phyloP scores from a whole-genome alignment of 129 eudicot species.

The Flaveria trinervia region DNA sequence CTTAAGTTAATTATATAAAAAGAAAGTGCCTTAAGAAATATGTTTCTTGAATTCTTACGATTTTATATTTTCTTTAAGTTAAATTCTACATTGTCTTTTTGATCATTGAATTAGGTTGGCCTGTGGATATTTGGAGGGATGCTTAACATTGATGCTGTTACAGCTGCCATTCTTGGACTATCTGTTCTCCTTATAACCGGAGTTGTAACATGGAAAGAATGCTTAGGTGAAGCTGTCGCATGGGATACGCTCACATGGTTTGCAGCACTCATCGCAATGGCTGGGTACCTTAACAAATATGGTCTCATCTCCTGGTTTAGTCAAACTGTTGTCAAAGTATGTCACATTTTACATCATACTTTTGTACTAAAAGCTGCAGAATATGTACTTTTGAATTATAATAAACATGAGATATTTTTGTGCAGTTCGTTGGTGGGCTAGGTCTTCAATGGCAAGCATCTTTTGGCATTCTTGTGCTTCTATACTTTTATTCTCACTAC shows the following conservation, averaged over 20 bases:
- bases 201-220: conserved; percentile 98
- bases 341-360: background rate
- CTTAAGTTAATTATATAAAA: too few species aligned
- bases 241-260: conserved; percentile 99
- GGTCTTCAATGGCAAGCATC: conserved; percentile 97
- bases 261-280: conserved; percentile 99
- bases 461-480: conserved; percentile 90
- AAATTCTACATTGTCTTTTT: background rate
- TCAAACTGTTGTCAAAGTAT: conserved; percentile 89
- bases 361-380: background rate
- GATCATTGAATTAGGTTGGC: conserved; percentile 64
- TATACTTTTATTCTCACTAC: conserved; percentile 94
- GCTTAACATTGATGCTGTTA: conserved; percentile 86
- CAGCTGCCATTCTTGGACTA: conserved; percentile 96
- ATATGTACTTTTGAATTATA: background rate
- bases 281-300: conserved; percentile 96
- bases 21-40: conserved; percentile 1
- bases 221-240: conserved; percentile 91
- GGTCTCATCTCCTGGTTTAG: conserved; percentile 99
- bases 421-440: conserved; percentile 97
- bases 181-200: conserved; percentile 89
- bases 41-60: conserved; percentile 6
- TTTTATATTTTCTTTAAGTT: background rate
- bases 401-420: background rate
- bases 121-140: conserved; percentile 91